Evolutionary conservation across 2,329 filamentous ascomycete genomes (phyloP), one percentile per base, ranked within the genome.

Genomic region (Penicillium sp.): DNA sequence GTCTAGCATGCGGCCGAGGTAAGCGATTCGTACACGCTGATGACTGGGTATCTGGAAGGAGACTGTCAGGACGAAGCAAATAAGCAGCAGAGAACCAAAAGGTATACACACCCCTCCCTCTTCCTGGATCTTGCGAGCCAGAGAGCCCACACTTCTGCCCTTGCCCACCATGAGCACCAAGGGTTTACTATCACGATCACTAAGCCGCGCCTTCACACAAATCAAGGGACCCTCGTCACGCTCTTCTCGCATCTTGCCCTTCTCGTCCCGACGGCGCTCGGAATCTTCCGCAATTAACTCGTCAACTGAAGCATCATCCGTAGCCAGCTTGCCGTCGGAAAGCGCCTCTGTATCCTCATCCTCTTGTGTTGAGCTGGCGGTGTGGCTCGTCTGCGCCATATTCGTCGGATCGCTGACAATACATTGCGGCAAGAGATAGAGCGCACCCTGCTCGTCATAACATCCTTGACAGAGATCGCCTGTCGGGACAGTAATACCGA

Each of bases 1-100:
- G 54, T 83, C 82, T 37, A 95, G 77, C 41, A 90, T 80, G 63
- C 83, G 88, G 56, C 90, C 90, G 68, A 93, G 77, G 65, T 95
- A 94, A 16, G 82, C 84, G 49, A 95, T 78, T 44, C 81, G 81
- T 41, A 95, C 74, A 39, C 75, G 78, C 51, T 80, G 81, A 36
- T 72, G 73, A 6, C 73, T 63, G 1, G 77, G 67, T 26, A 90
- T 71, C 85, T 86, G 56, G 14, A 31, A 27, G 26, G 26, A 9
- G 13, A 44, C 23, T 6, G 42, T 55, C 38, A 56, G 42, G 22
- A 41, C 16, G 16, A 34, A 29, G 23, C 11, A 16, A 11, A 20
- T 39, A 14, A 18, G 14, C 7, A 27, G 36, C 27, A 18, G 10
- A 6, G 22, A 8, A n/a, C n/a, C 11, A 14, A 22, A 14, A 40